phyloP scores from a whole-genome alignment of 192 early-diverging fungal genomes.

The Podila epicladia region DNA sequence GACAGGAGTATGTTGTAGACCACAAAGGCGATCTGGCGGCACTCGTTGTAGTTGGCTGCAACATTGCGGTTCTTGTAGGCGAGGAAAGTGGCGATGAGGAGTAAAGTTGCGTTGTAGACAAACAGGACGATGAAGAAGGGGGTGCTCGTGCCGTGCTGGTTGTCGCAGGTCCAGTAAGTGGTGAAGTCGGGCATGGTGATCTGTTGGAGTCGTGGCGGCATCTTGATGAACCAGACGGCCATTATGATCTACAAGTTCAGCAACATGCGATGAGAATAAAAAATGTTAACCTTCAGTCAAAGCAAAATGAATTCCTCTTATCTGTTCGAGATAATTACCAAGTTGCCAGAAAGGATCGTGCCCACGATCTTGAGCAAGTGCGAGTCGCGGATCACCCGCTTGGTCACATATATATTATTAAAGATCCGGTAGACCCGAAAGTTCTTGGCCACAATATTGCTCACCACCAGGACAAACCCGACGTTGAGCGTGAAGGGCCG shows the following conservation, averaged over 20 bases:
- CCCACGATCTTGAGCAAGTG: conserved; percentile 57
- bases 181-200: conserved; percentile 38
- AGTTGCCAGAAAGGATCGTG: conserved; percentile 37
- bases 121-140: conserved; percentile 41
- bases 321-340: conserved; percentile 33
- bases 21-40: conserved; percentile 61
- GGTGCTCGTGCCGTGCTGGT: conserved; percentile 14
- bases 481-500: conserved; percentile 53
- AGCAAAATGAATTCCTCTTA: no score
- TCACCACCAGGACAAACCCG: conserved; percentile 49
- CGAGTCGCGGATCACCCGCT: conserved; percentile 56
- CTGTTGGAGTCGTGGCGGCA: conserved; percentile 38
- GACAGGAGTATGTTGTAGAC: conserved; percentile 62
- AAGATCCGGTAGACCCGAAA: conserved; percentile 65
- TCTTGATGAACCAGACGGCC: conserved; percentile 41
- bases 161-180: conserved; percentile 55
- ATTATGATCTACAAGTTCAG: conserved; percentile 38
- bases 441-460: conserved; percentile 65
- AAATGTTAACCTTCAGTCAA: not conserved
- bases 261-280: not conserved
- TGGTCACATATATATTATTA: conserved; percentile 61
- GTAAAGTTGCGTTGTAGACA: conserved; percentile 41
- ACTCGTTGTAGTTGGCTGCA: conserved; percentile 60
- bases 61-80: conserved; percentile 63
- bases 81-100: conserved; percentile 56